Evolutionary conservation across 1,284 basidiomycete species (phyloP).

Genomic region (Microbotryomycetes sp.): DNA sequence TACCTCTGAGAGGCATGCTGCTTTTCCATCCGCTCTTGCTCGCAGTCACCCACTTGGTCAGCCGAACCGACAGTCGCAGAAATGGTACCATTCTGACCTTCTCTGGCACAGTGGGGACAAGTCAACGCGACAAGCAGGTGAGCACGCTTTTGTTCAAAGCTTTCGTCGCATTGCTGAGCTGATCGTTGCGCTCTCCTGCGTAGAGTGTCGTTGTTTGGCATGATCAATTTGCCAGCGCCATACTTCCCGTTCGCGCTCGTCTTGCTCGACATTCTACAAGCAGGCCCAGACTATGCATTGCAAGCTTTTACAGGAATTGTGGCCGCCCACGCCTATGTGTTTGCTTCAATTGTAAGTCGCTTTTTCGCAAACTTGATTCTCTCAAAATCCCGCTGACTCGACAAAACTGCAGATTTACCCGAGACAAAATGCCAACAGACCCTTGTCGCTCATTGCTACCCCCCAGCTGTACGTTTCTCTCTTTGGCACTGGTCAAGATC

Average conservation of each 20-base stretch:
- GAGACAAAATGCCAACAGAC: neutral
- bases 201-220: conserved; percentile 61
- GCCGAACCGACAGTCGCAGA: neutral
- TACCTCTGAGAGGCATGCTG: conserved; percentile 54
- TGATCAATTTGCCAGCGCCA: conserved; percentile 59
- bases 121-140: conserved; percentile 57
- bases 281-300: conserved; percentile 55
- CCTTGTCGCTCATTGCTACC: conserved; percentile 3
- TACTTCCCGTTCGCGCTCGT: conserved; percentile 72
- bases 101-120: conserved; percentile 45
- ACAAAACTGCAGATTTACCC: conserved; percentile 18
- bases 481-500: conserved; percentile 11
- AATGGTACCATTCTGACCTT: neutral
- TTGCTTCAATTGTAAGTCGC: conserved; percentile 26
- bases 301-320: conserved; percentile 59
- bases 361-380: conserved; percentile 2
- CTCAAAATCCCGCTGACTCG: neutral
- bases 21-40: conserved; percentile 62
- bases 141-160: neutral
- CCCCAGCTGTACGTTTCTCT: conserved; percentile 14
- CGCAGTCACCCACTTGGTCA: conserved; percentile 57
- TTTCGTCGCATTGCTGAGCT: too few relatives aligned
- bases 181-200: neutral
- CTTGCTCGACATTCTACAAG: conserved; percentile 59
- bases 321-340: conserved; percentile 57